Evolutionary conservation across 2,329 filamentous ascomycete genomes (phyloP), one percentile per base, ranked within the genome.

Genomic region (Microdochium bolleyi): DNA sequence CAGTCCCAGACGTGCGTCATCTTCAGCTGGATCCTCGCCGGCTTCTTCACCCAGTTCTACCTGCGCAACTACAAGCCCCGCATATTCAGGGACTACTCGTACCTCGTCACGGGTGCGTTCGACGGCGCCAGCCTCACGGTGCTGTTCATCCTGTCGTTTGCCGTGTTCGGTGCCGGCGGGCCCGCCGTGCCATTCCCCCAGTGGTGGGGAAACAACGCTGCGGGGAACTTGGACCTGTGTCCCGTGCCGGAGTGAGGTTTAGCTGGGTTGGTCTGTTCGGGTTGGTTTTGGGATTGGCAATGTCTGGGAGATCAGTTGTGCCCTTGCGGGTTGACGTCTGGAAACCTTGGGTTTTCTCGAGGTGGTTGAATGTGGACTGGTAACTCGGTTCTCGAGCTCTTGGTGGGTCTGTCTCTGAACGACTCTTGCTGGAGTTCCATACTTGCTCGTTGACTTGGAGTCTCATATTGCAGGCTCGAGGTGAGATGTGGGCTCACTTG

Each of bases 151-250:
- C 64, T 81, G 13, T 79, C 77, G 0, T 81, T 81, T 62, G 76
- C 78, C 1, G 78, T 81, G 0, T 79, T 80, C 52, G 78, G 78
- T 0, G 76, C 75, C 2, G 74, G 75, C 27, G 74, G 74, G 0
- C 54, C 57, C 1, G 61, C 71, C 0, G 60, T 66, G 10, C 68
- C 73, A 0, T 80, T 81, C 58, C 77, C 77, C 0, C 62, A 58
- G 2, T 81, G 78, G 78, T 80, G 77, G 76, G 78, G 78, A 0
- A 81, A 80, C 51, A 78, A 78, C 27, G 63, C 56, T 0, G 61
- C 73, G 24, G 76, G 75, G 1, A 69, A 74, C 57, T 76, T 75
- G 49, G 77, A 80, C 57, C 64, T 69, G 38, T 79, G 76, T 56
- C 76, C 76, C 0, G 50, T 59, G 2, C 1, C 59, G 0, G 68